phyloP scores from a whole-genome alignment of 2,329 filamentous ascomycete species.

The Magnaporthiopsis poae region DNA sequence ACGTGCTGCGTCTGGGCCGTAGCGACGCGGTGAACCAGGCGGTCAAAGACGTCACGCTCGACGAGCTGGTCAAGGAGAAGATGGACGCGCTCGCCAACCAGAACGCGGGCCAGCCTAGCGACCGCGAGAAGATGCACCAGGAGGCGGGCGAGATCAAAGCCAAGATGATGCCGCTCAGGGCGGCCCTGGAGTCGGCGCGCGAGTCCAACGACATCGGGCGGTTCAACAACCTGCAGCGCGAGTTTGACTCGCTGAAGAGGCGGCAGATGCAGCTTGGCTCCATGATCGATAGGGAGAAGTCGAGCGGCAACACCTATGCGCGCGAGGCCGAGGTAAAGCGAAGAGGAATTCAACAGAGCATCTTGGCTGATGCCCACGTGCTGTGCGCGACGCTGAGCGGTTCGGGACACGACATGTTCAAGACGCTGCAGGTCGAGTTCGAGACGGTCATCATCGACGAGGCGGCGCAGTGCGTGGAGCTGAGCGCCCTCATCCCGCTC shows the following conservation, averaged over 20 bases:
- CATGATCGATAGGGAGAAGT: slow-evolving; percentile 78
- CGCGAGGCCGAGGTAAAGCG: slow-evolving; percentile 80
- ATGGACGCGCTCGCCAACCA: slow-evolving; percentile 3
- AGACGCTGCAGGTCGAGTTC: slow-evolving; percentile 86
- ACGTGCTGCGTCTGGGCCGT: slow-evolving; percentile 79
- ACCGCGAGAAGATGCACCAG: slow-evolving; percentile 50
- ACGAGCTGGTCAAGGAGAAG: slow-evolving; percentile 67
- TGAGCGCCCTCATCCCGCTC: slow-evolving; percentile 88
- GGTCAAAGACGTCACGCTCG: slow-evolving; percentile 84
- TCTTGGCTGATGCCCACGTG: slow-evolving; percentile 82
- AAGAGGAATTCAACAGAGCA: slow-evolving; percentile 76
- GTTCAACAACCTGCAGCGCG: slow-evolving; percentile 54
- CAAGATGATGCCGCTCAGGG: slow-evolving; percentile 60
- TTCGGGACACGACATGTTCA: slow-evolving; percentile 95
- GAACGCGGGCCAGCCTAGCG: slow-evolving; percentile 40
- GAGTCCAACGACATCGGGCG: slow-evolving; percentile 28
- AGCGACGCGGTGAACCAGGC: slow-evolving; percentile 85
- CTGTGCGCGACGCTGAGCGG: slow-evolving; percentile 92
- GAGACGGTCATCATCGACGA: slow-evolving; percentile 98
- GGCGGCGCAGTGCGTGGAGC: slow-evolving; percentile 93
- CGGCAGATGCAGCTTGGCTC: slow-evolving; percentile 70
- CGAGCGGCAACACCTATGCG: slow-evolving; percentile 69
- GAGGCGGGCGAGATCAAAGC: slow-evolving; percentile 65
- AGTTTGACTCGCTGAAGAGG: slow-evolving; percentile 60
- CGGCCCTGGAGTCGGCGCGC: slow-evolving; percentile 59